Conservation (phyloP, 2,329 filamentous ascomycete species). For the Ascochyta clinopodiicola region DNA sequence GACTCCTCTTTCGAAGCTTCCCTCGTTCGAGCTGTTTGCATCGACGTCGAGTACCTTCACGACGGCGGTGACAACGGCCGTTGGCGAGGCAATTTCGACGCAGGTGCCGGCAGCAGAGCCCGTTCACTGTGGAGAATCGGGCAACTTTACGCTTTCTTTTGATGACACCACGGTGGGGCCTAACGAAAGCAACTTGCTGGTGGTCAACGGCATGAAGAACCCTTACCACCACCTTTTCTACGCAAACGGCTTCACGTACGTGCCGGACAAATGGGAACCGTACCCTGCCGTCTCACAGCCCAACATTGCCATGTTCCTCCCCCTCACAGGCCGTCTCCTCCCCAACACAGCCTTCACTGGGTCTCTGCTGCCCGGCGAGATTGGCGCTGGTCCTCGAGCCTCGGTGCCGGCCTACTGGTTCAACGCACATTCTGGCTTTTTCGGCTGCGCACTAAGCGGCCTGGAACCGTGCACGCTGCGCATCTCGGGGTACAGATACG, state of each 20-base stretch:
- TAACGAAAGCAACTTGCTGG: conserved; percentile 44
- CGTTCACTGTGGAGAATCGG: conserved; percentile 52
- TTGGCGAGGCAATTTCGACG: conserved; percentile 7
- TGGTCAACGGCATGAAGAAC: conserved; percentile 50
- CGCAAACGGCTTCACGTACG: conserved; percentile 58
- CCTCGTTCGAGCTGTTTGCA: conserved; percentile 24
- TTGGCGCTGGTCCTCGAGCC: conserved; percentile 55
- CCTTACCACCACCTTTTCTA: conserved; percentile 61
- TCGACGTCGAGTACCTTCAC: conserved; percentile 20
- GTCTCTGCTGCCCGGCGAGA: conserved; percentile 52
- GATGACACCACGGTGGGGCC: conserved; percentile 32
- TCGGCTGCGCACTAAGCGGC: conserved; percentile 56
- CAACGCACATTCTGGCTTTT: conserved; percentile 54
- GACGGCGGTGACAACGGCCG: conserved; percentile 19
- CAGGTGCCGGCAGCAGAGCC: conserved; percentile 21
- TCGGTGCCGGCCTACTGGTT: conserved; percentile 58
- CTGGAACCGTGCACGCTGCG: conserved; percentile 51
- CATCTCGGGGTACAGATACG: conserved; percentile 56
- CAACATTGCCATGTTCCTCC: conserved; percentile 56
- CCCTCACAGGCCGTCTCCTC: conserved; percentile 38
- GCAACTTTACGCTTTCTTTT: conserved; percentile 51
- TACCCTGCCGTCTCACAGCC: conserved; percentile 55
- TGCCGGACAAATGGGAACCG: conserved; percentile 53
- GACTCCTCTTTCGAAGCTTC: conserved; percentile 29
- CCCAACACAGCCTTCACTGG: conserved; percentile 42